A percentile compares a stretch with the other conserved stretches of the same genome.
Conservation (phyloP, 2,329 filamentous ascomycete species). For the Stagonosporopsis chrysanthemi region DNA sequence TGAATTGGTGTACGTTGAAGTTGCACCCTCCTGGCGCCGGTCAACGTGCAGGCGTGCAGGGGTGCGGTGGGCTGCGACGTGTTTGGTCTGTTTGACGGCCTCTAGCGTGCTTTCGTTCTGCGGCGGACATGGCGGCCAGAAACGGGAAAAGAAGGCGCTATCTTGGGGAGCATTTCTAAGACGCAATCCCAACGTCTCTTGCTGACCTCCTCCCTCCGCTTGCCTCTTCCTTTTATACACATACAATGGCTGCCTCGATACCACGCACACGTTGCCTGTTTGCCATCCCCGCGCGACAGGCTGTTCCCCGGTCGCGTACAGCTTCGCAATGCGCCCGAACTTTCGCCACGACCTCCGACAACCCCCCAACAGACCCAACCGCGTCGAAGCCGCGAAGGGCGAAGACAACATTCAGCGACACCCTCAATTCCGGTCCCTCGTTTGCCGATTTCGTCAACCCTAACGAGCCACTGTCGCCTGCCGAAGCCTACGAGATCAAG, state of each 20-base stretch:
- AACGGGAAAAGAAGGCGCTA: slow-evolving; percentile 31
- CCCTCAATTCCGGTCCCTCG: slow-evolving; percentile 69
- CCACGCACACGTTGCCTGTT: slow-evolving; percentile 44
- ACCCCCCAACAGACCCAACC: slow-evolving; percentile 32
- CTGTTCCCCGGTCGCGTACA: slow-evolving; percentile 26
- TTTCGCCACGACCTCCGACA: slow-evolving; percentile 46
- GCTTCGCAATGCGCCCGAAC: slow-evolving; percentile 31
- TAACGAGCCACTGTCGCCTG: slow-evolving; percentile 51
- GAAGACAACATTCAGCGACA: slow-evolving; percentile 66
- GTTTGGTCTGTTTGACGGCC: slow-evolving; percentile 34
- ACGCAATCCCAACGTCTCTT: slow-evolving; percentile 4
- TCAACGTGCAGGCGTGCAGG: slow-evolving; percentile 46
- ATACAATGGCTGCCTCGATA: slow-evolving; percentile 43
- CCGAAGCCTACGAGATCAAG: slow-evolving; percentile 66
- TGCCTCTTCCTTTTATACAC: not conserved
- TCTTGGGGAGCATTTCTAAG: slow-evolving; percentile 8
- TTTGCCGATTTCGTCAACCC: slow-evolving; percentile 69
- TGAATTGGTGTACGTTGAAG: slow-evolving; percentile 48
- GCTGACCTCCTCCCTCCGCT: not conserved
- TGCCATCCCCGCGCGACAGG: slow-evolving; percentile 28
- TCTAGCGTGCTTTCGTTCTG: slow-evolving; percentile 21
- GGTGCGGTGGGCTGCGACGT: slow-evolving; percentile 43
- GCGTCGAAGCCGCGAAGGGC: slow-evolving; percentile 48
- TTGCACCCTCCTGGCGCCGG: slow-evolving; percentile 35
- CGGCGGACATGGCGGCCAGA: slow-evolving; percentile 31